Conservation (phyloP, 2,329 filamentous ascomycete genomes). For the Arthroderma sp. region DNA sequence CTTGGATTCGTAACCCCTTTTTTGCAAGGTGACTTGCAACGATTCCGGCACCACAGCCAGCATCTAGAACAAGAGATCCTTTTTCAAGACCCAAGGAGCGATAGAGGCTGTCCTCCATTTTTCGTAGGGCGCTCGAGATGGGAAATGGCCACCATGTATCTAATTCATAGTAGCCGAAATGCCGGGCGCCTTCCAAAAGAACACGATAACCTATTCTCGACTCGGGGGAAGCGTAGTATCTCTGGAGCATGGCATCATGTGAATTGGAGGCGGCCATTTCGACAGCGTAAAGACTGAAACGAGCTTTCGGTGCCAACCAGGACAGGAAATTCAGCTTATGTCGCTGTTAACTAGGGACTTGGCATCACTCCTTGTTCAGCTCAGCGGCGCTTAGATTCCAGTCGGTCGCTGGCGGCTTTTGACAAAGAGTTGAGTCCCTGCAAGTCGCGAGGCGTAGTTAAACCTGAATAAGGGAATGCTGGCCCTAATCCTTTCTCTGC, state of each 20-base stretch:
- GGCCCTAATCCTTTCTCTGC: no score
- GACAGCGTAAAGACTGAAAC: no score
- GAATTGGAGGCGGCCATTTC: background rate
- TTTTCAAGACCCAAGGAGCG: constrained; percentile 24
- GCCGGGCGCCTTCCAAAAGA: constrained; percentile 35
- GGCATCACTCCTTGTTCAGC: no score
- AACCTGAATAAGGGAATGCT: no score
- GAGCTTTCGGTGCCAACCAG: no score
- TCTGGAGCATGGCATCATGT: background rate
- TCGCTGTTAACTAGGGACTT: no score
- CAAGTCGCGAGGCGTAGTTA: no score
- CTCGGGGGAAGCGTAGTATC: constrained; percentile 13
- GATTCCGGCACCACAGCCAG: constrained; percentile 38
- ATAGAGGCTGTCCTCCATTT: constrained; percentile 40
- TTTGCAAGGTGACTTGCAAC: constrained; percentile 38
- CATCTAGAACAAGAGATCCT: constrained; percentile 38
- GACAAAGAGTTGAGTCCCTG: no score
- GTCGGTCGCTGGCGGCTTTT: no score
- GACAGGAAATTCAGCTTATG: no score
- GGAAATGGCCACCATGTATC: constrained; percentile 39
- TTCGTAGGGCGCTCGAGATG: constrained; percentile 27
- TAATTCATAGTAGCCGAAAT: constrained; percentile 38
- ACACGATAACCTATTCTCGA: constrained; percentile 23
- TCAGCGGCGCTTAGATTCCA: no score
- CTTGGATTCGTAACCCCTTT: constrained; percentile 29